These are phyloP conservation scores for Talaromyces sp. DNA, from an alignment of 2,329 filamentous ascomycete species.

Conservation along the genomic window DNA sequence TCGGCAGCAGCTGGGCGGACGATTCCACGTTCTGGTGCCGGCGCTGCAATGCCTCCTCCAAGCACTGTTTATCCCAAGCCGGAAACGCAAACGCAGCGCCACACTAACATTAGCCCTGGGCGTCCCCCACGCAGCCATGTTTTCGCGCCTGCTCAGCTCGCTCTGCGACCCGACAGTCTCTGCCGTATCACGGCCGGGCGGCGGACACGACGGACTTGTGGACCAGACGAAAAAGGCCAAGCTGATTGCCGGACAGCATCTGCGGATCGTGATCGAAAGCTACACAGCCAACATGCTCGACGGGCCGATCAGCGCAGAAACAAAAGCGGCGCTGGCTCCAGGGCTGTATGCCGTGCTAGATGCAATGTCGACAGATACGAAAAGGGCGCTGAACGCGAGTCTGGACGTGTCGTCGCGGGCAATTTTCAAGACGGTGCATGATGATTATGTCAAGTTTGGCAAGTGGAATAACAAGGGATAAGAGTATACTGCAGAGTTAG, in stretches of 20 bases:
- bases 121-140: slow-evolving; percentile 45
- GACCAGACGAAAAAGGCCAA: slow-evolving; percentile 58
- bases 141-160: slow-evolving; percentile 54
- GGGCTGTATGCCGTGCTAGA: slow-evolving; percentile 52
- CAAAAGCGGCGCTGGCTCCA: slow-evolving; percentile 50
- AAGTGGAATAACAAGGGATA: slow-evolving; percentile 39
- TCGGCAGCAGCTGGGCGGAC: slow-evolving; percentile 54
- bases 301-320: slow-evolving; percentile 45
- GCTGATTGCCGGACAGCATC: slow-evolving; percentile 53
- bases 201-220: slow-evolving; percentile 44
- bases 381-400: slow-evolving; percentile 49
- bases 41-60: slow-evolving; percentile 52
- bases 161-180: slow-evolving; percentile 60
- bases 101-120: slow-evolving; percentile 29
- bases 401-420: slow-evolving; percentile 50
- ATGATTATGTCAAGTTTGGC: slow-evolving; percentile 47
- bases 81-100: slow-evolving; percentile 21
- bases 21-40: slow-evolving; percentile 56
- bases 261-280: slow-evolving; percentile 54
- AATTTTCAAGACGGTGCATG: slow-evolving; percentile 51
- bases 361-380: slow-evolving; percentile 47
- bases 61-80: slow-evolving; percentile 51
- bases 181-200: slow-evolving; percentile 40
- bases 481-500: neutral
- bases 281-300: slow-evolving; percentile 53